Conservation (phyloP, 306 rosid species). For the Medicago truncatula region DNA sequence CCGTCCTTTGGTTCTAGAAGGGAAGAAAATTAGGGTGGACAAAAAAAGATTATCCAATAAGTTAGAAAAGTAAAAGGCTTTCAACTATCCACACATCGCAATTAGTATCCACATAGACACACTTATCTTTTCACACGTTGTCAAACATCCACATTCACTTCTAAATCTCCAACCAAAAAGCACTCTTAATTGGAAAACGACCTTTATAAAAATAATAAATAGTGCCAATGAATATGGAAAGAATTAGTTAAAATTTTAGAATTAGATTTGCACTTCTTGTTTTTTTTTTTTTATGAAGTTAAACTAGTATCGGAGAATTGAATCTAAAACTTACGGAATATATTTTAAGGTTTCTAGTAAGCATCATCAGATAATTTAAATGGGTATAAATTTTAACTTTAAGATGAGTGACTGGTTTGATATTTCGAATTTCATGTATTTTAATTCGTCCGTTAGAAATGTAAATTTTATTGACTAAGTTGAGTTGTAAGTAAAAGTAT, state of each 20-base stretch:
- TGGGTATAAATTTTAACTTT: too few relatives aligned
- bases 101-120: slow-evolving; percentile 30
- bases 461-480: too few relatives aligned
- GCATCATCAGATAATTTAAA: too few relatives aligned
- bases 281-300: too few relatives aligned
- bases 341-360: too few relatives aligned
- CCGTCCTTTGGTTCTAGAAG: slow-evolving; percentile 49
- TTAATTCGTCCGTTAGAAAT: too few relatives aligned
- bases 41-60: slow-evolving; percentile 38
- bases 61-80: slow-evolving; percentile 25
- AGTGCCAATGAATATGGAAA: background rate
- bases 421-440: background rate
- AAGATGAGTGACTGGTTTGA: background rate
- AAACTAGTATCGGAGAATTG: too few relatives aligned
- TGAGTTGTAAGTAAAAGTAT: too few relatives aligned
- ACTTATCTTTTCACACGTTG: slow-evolving; percentile 22
- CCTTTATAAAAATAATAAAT: background rate
- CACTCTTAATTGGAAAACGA: slow-evolving; percentile 31
- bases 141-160: background rate
- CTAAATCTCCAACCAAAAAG: slow-evolving; percentile 32
- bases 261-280: background rate
- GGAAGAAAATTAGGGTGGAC: background rate
- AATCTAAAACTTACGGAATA: too few relatives aligned
- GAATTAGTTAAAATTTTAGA: background rate
- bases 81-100: slow-evolving; percentile 23